These are phyloP conservation scores for Pleomassaria siparia DNA, from an alignment of 2,329 filamentous ascomycete genomes.

Conservation along the genomic window DNA sequence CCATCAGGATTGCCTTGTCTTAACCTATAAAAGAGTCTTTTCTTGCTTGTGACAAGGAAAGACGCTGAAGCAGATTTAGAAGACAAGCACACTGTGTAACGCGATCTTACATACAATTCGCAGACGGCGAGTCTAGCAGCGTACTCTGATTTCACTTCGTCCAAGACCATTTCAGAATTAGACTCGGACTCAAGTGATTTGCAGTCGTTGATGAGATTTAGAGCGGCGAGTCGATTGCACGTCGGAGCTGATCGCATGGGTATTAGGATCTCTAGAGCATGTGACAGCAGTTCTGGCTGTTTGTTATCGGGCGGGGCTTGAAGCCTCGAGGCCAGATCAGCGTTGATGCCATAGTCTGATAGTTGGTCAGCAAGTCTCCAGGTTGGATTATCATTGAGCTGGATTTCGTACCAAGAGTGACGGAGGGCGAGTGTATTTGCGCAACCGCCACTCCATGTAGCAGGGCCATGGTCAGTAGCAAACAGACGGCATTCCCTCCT, in stretches of 20 bases:
- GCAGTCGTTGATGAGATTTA: conserved; percentile 56
- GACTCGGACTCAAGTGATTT: conserved; percentile 47
- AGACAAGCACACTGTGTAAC: background rate
- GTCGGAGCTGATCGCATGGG: conserved; percentile 49
- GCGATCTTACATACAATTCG: too few species aligned
- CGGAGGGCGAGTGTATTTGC: conserved; percentile 18
- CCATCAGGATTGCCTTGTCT: too few species aligned
- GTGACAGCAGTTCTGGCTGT: conserved; percentile 38
- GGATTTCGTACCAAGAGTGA: conserved; percentile 10
- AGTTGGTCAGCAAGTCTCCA: conserved; percentile 10
- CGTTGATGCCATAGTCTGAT: background rate
- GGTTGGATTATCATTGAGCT: background rate
- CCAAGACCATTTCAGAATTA: conserved; percentile 33
- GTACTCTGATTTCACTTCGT: conserved; percentile 56
- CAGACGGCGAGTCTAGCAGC: conserved; percentile 65
- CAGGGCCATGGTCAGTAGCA: background rate
- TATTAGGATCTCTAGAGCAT: conserved; percentile 48
- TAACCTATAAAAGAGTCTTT: too few species aligned
- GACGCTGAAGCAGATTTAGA: too few species aligned
- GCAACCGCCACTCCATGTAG: conserved; percentile 1
- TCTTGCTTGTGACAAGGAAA: too few species aligned
- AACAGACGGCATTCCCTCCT: background rate
- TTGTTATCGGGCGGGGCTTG: conserved; percentile 15
- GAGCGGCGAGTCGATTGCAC: conserved; percentile 56
- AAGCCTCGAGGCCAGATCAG: conserved; percentile 18